These are phyloP conservation scores for Nannochloropsis oceanica DNA, from an alignment of 108 stramenopile species.

Conservation along the genomic window DNA sequence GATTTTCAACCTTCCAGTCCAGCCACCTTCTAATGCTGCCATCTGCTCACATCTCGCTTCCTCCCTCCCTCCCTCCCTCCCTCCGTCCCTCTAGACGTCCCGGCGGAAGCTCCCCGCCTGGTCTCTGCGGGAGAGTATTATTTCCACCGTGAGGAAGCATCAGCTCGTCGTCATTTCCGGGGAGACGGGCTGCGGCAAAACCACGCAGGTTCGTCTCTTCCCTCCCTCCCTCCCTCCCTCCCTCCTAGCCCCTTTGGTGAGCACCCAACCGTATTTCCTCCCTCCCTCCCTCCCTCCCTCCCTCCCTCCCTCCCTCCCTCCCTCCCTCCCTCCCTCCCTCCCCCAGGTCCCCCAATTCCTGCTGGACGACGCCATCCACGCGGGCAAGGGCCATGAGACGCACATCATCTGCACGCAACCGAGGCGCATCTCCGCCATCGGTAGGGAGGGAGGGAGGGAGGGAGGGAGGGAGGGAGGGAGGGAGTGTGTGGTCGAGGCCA, in stretches of 20 bases:
- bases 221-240: not conserved
- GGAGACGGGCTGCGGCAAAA: slow-evolving; percentile 30
- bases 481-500: no score
- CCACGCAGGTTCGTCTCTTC: not conserved
- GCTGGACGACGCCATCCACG: not conserved
- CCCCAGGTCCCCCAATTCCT: not conserved
- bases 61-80: not conserved
- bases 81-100: not conserved
- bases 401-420: not conserved
- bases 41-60: not conserved
- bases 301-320: not conserved
- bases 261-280: not conserved
- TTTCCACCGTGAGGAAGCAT: not conserved
- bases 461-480: not conserved
- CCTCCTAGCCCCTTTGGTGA: not conserved
- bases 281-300: not conserved
- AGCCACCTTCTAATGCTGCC: not conserved
- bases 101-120: slow-evolving; percentile 4
- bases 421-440: not conserved
- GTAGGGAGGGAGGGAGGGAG: not conserved
- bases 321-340: not conserved
- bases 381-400: not conserved
- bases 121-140: not conserved
- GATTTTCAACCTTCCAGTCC: no score
- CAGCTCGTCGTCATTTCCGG: slow-evolving; percentile 22